Percentiles rank a stretch among this genome's conserved stretches.
Conservation (phyloP, 208 protist species). For the Acanthamoeba quina region DNA sequence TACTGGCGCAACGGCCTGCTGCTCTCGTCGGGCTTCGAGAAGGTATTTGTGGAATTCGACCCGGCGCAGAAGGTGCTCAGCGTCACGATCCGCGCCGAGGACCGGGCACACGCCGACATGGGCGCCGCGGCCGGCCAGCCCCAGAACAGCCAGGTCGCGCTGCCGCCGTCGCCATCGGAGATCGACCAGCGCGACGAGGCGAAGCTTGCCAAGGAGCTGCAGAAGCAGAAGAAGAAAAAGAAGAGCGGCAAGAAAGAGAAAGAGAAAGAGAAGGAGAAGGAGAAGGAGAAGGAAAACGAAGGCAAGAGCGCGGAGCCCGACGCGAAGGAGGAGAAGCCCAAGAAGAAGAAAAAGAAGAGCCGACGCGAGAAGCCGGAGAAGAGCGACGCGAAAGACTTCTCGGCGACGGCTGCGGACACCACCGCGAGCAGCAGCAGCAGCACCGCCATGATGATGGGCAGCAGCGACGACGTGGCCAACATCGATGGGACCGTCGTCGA, state of each 20-base stretch:
- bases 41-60: slow-evolving; percentile 26
- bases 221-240: not conserved
- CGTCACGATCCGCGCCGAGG: slow-evolving; percentile 43
- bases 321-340: not conserved
- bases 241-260: not conserved
- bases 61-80: not conserved
- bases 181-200: not conserved
- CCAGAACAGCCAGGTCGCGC: not conserved
- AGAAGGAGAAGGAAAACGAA: not conserved
- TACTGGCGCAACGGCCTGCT: slow-evolving; percentile 65
- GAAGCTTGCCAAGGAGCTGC: not conserved
- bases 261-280: too few species aligned
- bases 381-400: not conserved
- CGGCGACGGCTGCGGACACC: not conserved
- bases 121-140: not conserved
- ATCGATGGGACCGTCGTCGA: not conserved
- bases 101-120: not conserved
- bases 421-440: too few species aligned
- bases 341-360: not conserved
- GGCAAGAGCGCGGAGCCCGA: too few species aligned
- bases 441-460: too few species aligned
- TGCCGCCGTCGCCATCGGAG: not conserved
- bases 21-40: slow-evolving; percentile 50
- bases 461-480: not conserved
- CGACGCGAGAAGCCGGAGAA: not conserved